These are phyloP conservation scores for Maudiozyma serrabonitensis DNA, from an alignment of 805 yeast species.

Conservation along the genomic window DNA sequence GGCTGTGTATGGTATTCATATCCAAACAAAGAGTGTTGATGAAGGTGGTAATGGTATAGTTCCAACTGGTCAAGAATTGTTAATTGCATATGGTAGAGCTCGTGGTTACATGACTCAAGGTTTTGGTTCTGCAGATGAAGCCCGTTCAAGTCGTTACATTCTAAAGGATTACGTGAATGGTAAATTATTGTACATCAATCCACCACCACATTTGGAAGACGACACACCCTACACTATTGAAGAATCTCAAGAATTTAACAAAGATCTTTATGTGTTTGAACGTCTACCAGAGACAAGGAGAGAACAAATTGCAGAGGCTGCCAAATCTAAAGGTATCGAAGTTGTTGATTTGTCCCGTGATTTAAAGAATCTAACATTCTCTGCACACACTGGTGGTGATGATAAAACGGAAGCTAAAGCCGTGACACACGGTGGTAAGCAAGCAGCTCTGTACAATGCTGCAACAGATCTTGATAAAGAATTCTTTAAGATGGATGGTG, in stretches of 20 bases:
- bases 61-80: constrained; percentile 82
- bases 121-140: constrained; percentile 92
- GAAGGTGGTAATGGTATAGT: constrained; percentile 80
- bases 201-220: constrained; percentile 70
- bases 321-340: constrained; percentile 45
- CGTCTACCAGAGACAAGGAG: constrained; percentile 63
- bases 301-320: constrained; percentile 59
- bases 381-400: constrained; percentile 57
- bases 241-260: constrained; percentile 58
- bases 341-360: constrained; percentile 60
- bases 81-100: constrained; percentile 89
- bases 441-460: constrained; percentile 67
- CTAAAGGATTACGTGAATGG: constrained; percentile 94
- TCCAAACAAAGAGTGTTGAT: constrained; percentile 59
- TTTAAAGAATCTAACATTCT: constrained; percentile 63
- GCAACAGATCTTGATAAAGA: constrained; percentile 80
- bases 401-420: constrained; percentile 38
- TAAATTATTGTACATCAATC: constrained; percentile 70
- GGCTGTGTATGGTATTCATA: constrained; percentile 87
- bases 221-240: constrained; percentile 43
- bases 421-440: constrained; percentile 68
- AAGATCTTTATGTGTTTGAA: constrained; percentile 57
- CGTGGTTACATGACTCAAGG: constrained; percentile 97
- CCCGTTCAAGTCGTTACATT: constrained; percentile 85
- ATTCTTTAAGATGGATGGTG: constrained; percentile 62